phyloP scores from a whole-genome alignment of 2,329 filamentous ascomycete genomes.

The Phialophora chinensis region DNA sequence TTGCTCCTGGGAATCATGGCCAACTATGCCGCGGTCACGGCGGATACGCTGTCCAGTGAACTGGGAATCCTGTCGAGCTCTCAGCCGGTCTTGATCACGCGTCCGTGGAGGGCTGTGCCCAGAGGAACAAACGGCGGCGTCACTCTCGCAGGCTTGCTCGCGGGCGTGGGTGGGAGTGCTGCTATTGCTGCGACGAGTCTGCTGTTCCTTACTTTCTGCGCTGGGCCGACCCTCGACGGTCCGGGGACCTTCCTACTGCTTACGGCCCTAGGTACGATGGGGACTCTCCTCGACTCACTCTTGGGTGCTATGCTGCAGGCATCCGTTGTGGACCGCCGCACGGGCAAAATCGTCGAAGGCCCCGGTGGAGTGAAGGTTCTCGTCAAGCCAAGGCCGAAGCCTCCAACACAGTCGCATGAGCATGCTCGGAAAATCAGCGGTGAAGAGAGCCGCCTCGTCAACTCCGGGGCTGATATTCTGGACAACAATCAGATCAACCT shows the following conservation, averaged over 20 bases:
- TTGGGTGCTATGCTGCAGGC: constrained; percentile 84
- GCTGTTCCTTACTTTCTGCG: constrained; percentile 61
- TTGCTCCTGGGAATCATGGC: constrained; percentile 70
- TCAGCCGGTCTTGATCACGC: constrained; percentile 84
- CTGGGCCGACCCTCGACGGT: constrained; percentile 47
- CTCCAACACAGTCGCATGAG: constrained; percentile 5
- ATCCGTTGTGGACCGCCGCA: constrained; percentile 81
- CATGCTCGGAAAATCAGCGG: constrained; percentile 33
- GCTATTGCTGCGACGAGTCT: constrained; percentile 71
- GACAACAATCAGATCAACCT: constrained; percentile 98
- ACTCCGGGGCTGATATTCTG: constrained; percentile 74
- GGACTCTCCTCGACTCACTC: constrained; percentile 85
- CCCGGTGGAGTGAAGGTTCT: constrained; percentile 69
- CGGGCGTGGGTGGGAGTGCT: constrained; percentile 75
- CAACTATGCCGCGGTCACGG: constrained; percentile 89
- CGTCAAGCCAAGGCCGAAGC: constrained; percentile 28
- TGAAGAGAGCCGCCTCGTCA: constrained; percentile 61
- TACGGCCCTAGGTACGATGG: constrained; percentile 74
- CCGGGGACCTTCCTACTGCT: constrained; percentile 59
- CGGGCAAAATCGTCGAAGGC: constrained; percentile 88
- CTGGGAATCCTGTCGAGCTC: constrained; percentile 84
- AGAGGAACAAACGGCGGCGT: constrained; percentile 94
- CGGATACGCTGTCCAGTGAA: constrained; percentile 94
- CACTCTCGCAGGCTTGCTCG: constrained; percentile 72
- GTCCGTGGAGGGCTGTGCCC: constrained; percentile 73